Evolutionary conservation across 805 yeast genomes (phyloP), one percentile per base, ranked within the genome.

Genomic region (Myxozyma melibiosi): DNA sequence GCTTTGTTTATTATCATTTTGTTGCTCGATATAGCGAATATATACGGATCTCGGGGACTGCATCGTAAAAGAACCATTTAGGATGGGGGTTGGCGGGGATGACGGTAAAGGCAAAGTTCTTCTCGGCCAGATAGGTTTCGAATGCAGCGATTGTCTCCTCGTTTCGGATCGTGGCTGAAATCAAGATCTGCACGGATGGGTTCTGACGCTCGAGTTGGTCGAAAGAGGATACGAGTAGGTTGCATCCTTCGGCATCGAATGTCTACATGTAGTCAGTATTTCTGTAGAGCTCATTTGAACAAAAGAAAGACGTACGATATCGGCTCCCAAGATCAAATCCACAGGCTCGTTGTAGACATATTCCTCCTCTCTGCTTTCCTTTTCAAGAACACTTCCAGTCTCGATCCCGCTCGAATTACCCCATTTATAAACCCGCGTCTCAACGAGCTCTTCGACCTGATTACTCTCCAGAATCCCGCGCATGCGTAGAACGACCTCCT

Each of bases 111-210:
- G 44, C 33, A 28, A 77, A 35, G 0, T 63, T 65, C 1, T 51
- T 34, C 27, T 51, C 45, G 4, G 50, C 51, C 6, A 82, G 68
- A 31, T 66, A 68, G 0, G 65, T 42, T 45, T 77, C 80, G 73
- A 84, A 83, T 2, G 62, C 72, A 0, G 64, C 53, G 1, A 79
- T 65, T 0, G 90, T 84, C 1, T 71, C 76, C 24, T 71, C 76
- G 53, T 86, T 90, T 51, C 98, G 73, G 1, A 86, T 77, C 0
- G 97, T 88, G 4, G 95, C 92, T 1, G 95, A 84, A 14, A 91
- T 78, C 5, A 80, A 53, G 22, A 75, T 30, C 59, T 61, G n/a
- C 47, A 51, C 59, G 55, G 62, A 1, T 43, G 69, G 45, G 33
- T 51, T 13, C 31, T 31, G 27, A 6, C 44, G 16, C 68, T 61